Conservation (phyloP, 768 basidiomycete genomes). For the Pleurotus citrinopileatus region DNA sequence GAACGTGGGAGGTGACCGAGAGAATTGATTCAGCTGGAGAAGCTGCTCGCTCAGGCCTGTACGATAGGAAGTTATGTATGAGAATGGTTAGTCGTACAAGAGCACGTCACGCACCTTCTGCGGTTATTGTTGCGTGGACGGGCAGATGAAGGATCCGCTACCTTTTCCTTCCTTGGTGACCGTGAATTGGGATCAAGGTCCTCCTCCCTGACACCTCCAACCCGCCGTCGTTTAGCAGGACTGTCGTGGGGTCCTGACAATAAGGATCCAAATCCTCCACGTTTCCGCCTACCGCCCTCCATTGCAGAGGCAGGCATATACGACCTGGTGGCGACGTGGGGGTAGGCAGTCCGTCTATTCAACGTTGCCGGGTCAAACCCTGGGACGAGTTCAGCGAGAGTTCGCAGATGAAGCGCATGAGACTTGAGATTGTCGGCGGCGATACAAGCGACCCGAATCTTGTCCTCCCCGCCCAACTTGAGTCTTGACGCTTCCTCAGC, state of each 20-base stretch:
- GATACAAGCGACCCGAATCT: slow-evolving; percentile 90
- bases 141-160: slow-evolving; percentile 35
- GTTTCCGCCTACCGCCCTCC: slow-evolving; percentile 64
- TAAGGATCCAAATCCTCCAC: slow-evolving; percentile 54
- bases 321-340: slow-evolving; percentile 68
- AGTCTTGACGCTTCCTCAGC: slow-evolving; percentile 91
- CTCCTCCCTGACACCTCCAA: slow-evolving; percentile 49
- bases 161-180: slow-evolving; percentile 65
- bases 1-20: slow-evolving; percentile 68
- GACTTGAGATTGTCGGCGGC: slow-evolving; percentile 84
- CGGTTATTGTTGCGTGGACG: slow-evolving; percentile 53
- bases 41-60: slow-evolving; percentile 61
- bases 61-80: too few relatives aligned
- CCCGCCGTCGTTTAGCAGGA: slow-evolving; percentile 63
- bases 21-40: slow-evolving; percentile 75
- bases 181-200: slow-evolving; percentile 51
- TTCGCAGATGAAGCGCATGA: slow-evolving; percentile 58
- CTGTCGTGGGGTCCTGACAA: slow-evolving; percentile 56
- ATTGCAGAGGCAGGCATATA: slow-evolving; percentile 59
- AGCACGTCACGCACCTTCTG: slow-evolving; percentile 51
- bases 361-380: slow-evolving; percentile 58
- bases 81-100: slow-evolving; percentile 9
- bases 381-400: slow-evolving; percentile 61
- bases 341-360: slow-evolving; percentile 66
- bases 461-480: slow-evolving; percentile 95